A percentile compares a stretch with the other conserved stretches of the same genome.
Evolutionary conservation across 306 rosid species (phyloP).

Genomic region (Ochetophila trinervis): DNA sequence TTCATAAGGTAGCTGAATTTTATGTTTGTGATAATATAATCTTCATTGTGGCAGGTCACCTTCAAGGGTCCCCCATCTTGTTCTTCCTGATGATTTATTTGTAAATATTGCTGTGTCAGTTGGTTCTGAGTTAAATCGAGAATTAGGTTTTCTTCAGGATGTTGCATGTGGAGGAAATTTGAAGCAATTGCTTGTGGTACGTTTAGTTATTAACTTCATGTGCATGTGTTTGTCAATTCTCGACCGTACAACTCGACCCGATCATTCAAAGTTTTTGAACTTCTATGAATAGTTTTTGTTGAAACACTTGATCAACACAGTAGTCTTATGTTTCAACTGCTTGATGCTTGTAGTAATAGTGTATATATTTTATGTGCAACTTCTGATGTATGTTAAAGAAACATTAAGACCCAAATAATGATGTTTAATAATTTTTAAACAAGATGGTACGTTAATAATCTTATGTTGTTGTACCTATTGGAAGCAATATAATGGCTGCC

Average conservation of each 20-base stretch:
- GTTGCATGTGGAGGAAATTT: conserved; percentile 72
- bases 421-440: not conserved
- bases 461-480: too few species aligned
- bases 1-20: conserved; percentile 12
- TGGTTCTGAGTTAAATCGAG: conserved; percentile 62
- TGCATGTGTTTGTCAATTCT: not conserved
- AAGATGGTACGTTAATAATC: not conserved
- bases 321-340: not conserved
- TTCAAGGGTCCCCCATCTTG: conserved; percentile 63
- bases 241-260: too few species aligned
- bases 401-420: not conserved
- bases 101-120: conserved; percentile 52
- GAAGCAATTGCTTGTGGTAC: conserved; percentile 69
- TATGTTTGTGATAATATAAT: conserved; percentile 23
- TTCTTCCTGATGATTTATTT: conserved; percentile 60
- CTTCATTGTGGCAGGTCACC: conserved; percentile 45
- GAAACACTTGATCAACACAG: not conserved
- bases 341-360: not conserved
- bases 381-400: not conserved
- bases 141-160: conserved; percentile 69
- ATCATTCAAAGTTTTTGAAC: too few species aligned
- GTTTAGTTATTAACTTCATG: conserved; percentile 19
- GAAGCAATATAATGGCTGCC: too few species aligned
- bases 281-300: too few species aligned
- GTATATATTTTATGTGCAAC: not conserved